Evolutionary conservation across 2,329 filamentous ascomycete genomes (phyloP), one percentile per base, ranked within the genome.

Genomic region (Trichoderma gracile): DNA sequence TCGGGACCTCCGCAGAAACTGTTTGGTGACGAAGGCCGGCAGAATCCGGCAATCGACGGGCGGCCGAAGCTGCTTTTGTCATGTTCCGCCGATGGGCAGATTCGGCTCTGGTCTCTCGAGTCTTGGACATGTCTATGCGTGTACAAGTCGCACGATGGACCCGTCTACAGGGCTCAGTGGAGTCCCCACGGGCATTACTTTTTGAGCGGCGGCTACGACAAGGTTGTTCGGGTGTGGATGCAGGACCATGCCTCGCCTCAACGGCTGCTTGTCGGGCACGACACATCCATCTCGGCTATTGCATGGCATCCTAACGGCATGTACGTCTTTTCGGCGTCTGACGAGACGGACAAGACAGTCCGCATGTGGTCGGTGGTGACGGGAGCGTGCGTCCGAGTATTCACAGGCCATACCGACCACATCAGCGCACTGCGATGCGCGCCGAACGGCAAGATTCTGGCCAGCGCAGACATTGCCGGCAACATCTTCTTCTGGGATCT

Each of bases 101-200:
- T 98, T 68, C 90, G 95, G 3, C 84, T 99, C 2, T 99, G 95
- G 95, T 96, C 91, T 14, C 80, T 98, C 3, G 93, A 97, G 70
- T 87, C 91, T 17, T 98, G 92, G 89, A 86, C 90, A n/a, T 96
- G 92, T 70, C 83, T 98, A 57, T 95, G 96, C 59, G 87, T 96
- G 14, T 99, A 97, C 81, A 96, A 94, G 73, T 93, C 92, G 2
- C 95, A 98, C 72, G 90, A 93, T 68, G 91, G 91, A 2, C 93
- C 95, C 0, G 89, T 97, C 5, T 95, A 92, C 85, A 90, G 94
- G 69, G 84, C 97, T 6, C 84, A 88, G 14, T 99, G 94, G 91
- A 90, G 92, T 4, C 95, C 95, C 0, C 93, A 93, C 64, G 95
- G 95, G 0, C 93, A 98, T 77, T 99, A 99, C 79, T 99, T 99